Conservation (phyloP, 495 filamentous ascomycete species). For the Penicillium ucsense region DNA sequence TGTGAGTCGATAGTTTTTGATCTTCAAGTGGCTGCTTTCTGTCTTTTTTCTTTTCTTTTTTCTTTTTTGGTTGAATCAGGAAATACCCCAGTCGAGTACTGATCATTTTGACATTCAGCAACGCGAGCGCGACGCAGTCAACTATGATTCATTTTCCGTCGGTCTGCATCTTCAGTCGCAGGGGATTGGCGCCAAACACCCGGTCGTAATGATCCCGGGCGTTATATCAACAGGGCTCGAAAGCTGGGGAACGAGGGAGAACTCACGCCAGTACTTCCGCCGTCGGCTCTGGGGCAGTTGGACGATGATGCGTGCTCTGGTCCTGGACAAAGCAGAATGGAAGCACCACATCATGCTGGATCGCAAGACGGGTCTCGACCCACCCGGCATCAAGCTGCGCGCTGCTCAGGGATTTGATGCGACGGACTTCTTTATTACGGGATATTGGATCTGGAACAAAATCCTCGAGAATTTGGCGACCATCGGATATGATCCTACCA, state of each 20-base stretch:
- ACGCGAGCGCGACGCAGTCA: slow-evolving; percentile 76
- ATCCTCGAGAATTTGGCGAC: slow-evolving; percentile 93
- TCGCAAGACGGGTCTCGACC: slow-evolving; percentile 81
- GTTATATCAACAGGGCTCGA: slow-evolving; percentile 96
- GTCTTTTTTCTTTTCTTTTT: not conserved
- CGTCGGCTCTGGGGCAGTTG: slow-evolving; percentile 94
- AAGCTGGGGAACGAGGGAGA: slow-evolving; percentile 82
- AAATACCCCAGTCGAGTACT: no score
- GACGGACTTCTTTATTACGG: slow-evolving; percentile 76
- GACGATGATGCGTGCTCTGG: slow-evolving; percentile 94
- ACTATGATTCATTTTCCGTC: slow-evolving; percentile 87
- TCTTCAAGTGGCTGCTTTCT: not conserved
- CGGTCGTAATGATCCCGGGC: slow-evolving; percentile 92
- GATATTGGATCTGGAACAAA: slow-evolving; percentile 99
- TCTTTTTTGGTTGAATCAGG: no score
- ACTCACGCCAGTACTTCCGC: slow-evolving; percentile 80
- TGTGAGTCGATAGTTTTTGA: slow-evolving; percentile 28
- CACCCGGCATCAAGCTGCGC: slow-evolving; percentile 82
- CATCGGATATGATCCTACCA: slow-evolving; percentile 92
- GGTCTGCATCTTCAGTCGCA: slow-evolving; percentile 75
- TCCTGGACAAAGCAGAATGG: slow-evolving; percentile 88
- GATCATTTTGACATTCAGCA: slow-evolving; percentile 33
- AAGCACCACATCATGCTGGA: slow-evolving; percentile 97
- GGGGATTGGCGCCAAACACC: slow-evolving; percentile 73
- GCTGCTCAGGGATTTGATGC: slow-evolving; percentile 97